These are phyloP conservation scores for Tricholoma terreum DNA, from an alignment of 768 basidiomycete genomes.

Conservation along the genomic window DNA sequence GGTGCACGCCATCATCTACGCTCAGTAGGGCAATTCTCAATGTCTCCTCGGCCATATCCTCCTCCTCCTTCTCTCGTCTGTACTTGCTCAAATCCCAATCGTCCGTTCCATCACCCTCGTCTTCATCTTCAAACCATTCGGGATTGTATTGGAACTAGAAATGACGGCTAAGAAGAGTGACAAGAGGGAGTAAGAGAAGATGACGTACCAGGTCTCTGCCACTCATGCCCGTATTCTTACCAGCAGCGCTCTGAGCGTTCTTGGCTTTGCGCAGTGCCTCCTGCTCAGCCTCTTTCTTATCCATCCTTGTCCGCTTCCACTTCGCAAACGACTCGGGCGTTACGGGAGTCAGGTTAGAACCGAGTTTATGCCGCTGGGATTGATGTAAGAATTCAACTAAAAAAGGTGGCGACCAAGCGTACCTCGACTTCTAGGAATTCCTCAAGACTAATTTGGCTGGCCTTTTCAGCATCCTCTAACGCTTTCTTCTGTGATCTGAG, in stretches of 20 bases:
- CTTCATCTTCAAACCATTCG: slow-evolving; percentile 87
- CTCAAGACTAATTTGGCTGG: slow-evolving; percentile 85
- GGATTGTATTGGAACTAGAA: slow-evolving; percentile 91
- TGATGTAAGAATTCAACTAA: background rate
- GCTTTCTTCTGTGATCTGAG: slow-evolving; percentile 94
- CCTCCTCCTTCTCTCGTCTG: slow-evolving; percentile 59
- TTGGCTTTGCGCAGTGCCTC: slow-evolving; percentile 83
- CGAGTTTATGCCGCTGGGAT: slow-evolving; percentile 87
- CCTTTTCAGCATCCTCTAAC: slow-evolving; percentile 85
- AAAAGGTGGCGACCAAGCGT: slow-evolving; percentile 14
- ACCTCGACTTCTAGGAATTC: slow-evolving; percentile 99
- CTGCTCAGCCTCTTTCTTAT: slow-evolving; percentile 90
- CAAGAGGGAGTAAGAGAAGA: slow-evolving; percentile 5
- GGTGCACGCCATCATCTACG: slow-evolving; percentile 29
- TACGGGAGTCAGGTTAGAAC: slow-evolving; percentile 86
- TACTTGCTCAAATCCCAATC: slow-evolving; percentile 63
- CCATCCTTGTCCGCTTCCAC: slow-evolving; percentile 94
- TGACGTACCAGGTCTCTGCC: slow-evolving; percentile 84
- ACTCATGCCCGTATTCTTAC: slow-evolving; percentile 91
- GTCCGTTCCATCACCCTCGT: slow-evolving; percentile 47
- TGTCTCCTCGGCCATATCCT: slow-evolving; percentile 53
- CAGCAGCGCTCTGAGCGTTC: slow-evolving; percentile 75
- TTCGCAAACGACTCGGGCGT: slow-evolving; percentile 86
- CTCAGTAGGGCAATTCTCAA: slow-evolving; percentile 47
- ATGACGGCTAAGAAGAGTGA: slow-evolving; percentile 5